Evolutionary conservation across 495 filamentous ascomycete species (phyloP).

Genomic region (Annulohypoxylon moriforme): DNA sequence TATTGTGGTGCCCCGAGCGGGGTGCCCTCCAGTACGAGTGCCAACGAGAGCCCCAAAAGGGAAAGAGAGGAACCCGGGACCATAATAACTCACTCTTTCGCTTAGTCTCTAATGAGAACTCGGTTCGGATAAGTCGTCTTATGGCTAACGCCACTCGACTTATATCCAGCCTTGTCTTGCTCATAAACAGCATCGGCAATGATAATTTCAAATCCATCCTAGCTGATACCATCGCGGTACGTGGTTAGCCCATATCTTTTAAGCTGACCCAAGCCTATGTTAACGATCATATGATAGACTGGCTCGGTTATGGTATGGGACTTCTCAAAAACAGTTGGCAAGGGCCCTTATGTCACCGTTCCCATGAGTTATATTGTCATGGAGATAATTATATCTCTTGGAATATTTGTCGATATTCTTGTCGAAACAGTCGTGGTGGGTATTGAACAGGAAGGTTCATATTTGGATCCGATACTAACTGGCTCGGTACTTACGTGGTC

Average conservation of each 20-base stretch:
- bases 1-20: too few relatives aligned
- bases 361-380: neutral
- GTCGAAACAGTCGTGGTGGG: neutral
- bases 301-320: slow-evolving; percentile 2
- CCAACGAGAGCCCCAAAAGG: neutral
- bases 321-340: neutral
- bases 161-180: neutral
- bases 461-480: neutral
- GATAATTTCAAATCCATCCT: neutral
- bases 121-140: slow-evolving; percentile 2
- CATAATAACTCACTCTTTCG: neutral
- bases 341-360: neutral
- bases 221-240: neutral
- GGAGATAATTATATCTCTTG: neutral
- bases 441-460: neutral
- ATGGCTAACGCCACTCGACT: neutral
- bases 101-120: neutral
- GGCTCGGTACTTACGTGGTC: neutral
- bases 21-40: too few relatives aligned
- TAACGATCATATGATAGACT: neutral
- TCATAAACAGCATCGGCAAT: neutral
- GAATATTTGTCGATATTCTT: neutral
- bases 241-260: neutral
- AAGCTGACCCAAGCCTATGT: neutral
- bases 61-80: neutral